A percentile compares a stretch with the other conserved stretches of the same genome.
phyloP scores from a whole-genome alignment of 1,139 yeast genomes.

The Pichia sp. region DNA sequence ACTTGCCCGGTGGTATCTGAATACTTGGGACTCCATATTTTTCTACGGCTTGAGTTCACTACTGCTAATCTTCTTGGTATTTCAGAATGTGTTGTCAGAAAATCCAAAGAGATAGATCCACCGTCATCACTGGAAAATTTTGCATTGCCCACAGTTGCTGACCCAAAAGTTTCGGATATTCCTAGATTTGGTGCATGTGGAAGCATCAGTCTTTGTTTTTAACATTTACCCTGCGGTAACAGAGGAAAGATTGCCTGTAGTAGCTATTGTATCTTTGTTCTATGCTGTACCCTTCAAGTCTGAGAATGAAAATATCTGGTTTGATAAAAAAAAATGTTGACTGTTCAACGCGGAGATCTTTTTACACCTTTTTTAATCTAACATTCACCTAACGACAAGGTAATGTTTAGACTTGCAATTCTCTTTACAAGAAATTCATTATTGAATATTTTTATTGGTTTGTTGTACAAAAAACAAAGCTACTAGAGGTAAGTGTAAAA shows the following conservation, averaged over 20 bases:
- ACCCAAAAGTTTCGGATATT: conserved; percentile 16
- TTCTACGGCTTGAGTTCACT: neutral
- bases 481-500: too few relatives aligned
- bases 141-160: conserved; percentile 2
- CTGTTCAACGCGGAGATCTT: too few relatives aligned
- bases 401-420: too few relatives aligned
- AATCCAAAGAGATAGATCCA: conserved; percentile 5
- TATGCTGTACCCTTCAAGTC: too few relatives aligned
- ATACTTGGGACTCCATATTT: neutral
- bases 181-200: conserved; percentile 16
- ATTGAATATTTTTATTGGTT: neutral
- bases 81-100: neutral
- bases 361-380: too few relatives aligned
- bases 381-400: too few relatives aligned
- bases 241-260: neutral
- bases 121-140: neutral
- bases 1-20: neutral
- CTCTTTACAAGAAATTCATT: neutral
- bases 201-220: conserved; percentile 8
- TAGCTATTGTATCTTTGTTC: too few relatives aligned
- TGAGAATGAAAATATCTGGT: too few relatives aligned
- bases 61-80: neutral
- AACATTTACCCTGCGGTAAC: neutral
- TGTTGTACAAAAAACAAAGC: neutral
- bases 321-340: too few relatives aligned